Evolutionary conservation across 2,329 filamentous ascomycete genomes (phyloP), one percentile per base, ranked within the genome.

Genomic region (Huntiella decipiens): DNA sequence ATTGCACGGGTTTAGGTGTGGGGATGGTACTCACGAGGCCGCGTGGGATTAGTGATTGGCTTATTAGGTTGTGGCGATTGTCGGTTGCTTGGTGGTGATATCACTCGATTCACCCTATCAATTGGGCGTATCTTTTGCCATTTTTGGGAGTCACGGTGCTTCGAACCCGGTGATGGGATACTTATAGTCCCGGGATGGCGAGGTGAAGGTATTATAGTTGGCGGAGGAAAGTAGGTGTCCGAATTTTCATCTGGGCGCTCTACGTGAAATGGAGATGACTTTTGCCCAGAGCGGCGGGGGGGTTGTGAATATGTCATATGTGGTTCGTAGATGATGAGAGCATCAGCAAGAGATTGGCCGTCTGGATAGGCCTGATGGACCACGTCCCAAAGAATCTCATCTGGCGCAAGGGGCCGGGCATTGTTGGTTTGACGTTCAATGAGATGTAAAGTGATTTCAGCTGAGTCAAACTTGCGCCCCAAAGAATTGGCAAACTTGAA

Each of bases 401-500:
- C 91, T 1, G 91, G 88, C 2, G 81, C 81, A 44, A 98, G 64
- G 0, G 73, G 62, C 39, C 86, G 76, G 56, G 87, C 84, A 36
- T 57, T 66, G 51, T 65, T 62, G 57, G 71, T 62, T 31, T 33
- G 35, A 47, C 85, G 73, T n/a, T 82, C 74, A 12, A 71, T 60
- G 53, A 96, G 82, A 52, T 82, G 77, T 52, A 96, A 68, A 8
- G 74, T 77, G 48, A 98, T 73, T 60, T 98, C 91, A 10, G 91
- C 91, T 8, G 91, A 73, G 63, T 98, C 91, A 60, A 87, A 95
- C 44, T 73, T 82, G 54, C 78, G 78, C 43, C 88, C 88, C 19
- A 98, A 69, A 11, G 86, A 92, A 62, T 98, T 96, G 54, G 78
- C 77, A 61, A 96, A 98, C 66, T 96, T 96, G 56, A 76, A 77